phyloP scores from a whole-genome alignment of 106 monocot genomes.

The Vanilla planifolia region DNA sequence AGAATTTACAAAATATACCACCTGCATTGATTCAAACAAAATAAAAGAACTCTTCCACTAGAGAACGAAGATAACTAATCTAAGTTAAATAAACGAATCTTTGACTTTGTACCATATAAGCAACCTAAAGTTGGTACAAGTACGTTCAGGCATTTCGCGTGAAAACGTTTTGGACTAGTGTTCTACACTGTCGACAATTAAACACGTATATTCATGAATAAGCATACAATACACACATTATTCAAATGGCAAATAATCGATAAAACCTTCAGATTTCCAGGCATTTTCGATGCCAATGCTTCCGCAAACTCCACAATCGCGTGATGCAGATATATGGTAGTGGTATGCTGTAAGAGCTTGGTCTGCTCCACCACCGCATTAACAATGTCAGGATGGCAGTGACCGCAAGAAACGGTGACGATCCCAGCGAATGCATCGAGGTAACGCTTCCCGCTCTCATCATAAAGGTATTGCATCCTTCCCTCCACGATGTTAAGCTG shows the following conservation, averaged over 20 bases:
- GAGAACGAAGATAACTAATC: not conserved
- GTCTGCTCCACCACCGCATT: slow-evolving; percentile 84
- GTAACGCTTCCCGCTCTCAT: slow-evolving; percentile 86
- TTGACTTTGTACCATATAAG: too few species aligned
- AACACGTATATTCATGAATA: too few species aligned
- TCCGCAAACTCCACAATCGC: slow-evolving; percentile 94
- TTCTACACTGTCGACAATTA: too few species aligned
- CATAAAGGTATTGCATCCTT: slow-evolving; percentile 95
- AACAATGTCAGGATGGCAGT: slow-evolving; percentile 89
- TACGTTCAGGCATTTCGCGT: too few species aligned
- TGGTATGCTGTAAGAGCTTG: slow-evolving; percentile 83
- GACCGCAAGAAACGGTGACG: slow-evolving; percentile 93
- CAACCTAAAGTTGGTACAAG: too few species aligned
- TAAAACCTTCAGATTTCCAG: slow-evolving; percentile 79
- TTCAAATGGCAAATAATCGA: not conserved
- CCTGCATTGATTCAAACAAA: slow-evolving; percentile 43
- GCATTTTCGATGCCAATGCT: slow-evolving; percentile 95
- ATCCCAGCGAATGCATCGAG: slow-evolving; percentile 95
- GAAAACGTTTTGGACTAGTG: too few species aligned
- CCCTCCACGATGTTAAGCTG: slow-evolving; percentile 99
- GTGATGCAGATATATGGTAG: slow-evolving; percentile 92
- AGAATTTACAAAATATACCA: slow-evolving; percentile 99
- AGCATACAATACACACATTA: too few species aligned
- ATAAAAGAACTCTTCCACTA: not conserved
- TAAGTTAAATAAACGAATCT: too few species aligned